phyloP scores from a whole-genome alignment of 306 rosid genomes.

The Carpinus viminea region DNA sequence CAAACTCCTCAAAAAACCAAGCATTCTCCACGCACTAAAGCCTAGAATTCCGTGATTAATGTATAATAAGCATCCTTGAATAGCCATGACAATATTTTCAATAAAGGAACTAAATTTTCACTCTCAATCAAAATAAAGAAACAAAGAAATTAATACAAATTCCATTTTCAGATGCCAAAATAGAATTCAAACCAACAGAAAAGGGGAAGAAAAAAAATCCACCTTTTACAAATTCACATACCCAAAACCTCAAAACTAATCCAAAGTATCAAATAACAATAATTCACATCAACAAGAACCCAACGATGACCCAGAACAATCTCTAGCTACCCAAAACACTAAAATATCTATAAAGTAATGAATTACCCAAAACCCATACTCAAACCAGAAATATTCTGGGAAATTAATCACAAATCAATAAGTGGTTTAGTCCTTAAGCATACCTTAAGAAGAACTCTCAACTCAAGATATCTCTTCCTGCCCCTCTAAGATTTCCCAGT shows the following conservation, averaged over 20 bases:
- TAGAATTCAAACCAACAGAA: slow-evolving; percentile 20
- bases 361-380: background rate
- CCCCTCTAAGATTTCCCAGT: background rate
- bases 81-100: background rate
- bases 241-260: background rate
- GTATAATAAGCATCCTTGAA: background rate
- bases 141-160: background rate
- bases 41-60: background rate
- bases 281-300: background rate
- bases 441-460: background rate
- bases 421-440: background rate
- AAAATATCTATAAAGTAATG: background rate
- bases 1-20: background rate
- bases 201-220: background rate
- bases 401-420: background rate
- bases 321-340: background rate
- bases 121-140: background rate
- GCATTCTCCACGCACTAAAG: background rate
- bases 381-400: background rate
- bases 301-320: background rate
- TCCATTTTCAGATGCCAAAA: slow-evolving; percentile 27
- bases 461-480: background rate
- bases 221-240: background rate
- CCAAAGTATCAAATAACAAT: background rate
- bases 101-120: slow-evolving; percentile 9